These are phyloP conservation scores for Glycine soja DNA, from an alignment of 306 rosid genomes.

Conservation along the genomic window DNA sequence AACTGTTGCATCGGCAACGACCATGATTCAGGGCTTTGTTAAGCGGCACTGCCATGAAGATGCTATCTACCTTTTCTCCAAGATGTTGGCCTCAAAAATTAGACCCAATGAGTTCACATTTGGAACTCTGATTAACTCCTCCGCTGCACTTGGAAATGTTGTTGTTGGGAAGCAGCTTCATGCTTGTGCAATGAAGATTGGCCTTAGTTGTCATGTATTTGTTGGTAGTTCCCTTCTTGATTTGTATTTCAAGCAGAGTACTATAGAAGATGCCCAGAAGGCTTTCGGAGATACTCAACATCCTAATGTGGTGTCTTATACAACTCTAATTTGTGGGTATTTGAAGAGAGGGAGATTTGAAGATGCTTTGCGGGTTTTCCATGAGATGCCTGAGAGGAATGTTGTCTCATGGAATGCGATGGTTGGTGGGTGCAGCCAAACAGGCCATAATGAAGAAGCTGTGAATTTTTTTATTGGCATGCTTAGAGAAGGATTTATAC, in stretches of 20 bases:
- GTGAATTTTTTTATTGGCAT: constrained; percentile 67
- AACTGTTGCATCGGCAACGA: constrained; percentile 69
- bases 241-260: constrained; percentile 75
- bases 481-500: constrained; percentile 74
- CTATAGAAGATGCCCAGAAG: constrained; percentile 61
- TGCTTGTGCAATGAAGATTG: constrained; percentile 65
- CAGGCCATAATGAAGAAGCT: constrained; percentile 86
- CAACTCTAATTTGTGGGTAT: constrained; percentile 77
- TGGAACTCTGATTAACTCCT: constrained; percentile 73
- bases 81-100: constrained; percentile 61
- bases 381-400: constrained; percentile 78
- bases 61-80: constrained; percentile 66
- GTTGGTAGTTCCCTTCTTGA: constrained; percentile 85
- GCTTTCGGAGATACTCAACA: constrained; percentile 63
- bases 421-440: constrained; percentile 86
- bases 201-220: constrained; percentile 66
- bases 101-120: constrained; percentile 84
- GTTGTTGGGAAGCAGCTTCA: constrained; percentile 73
- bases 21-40: constrained; percentile 62
- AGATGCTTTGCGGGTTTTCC: constrained; percentile 70
- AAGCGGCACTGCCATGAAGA: constrained; percentile 57
- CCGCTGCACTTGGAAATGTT: constrained; percentile 54
- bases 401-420: constrained; percentile 87
- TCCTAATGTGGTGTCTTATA: constrained; percentile 88
- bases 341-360: constrained; percentile 63